Evolutionary conservation across 495 filamentous ascomycete species (phyloP).

Genomic region (Aspergillus campestris): DNA sequence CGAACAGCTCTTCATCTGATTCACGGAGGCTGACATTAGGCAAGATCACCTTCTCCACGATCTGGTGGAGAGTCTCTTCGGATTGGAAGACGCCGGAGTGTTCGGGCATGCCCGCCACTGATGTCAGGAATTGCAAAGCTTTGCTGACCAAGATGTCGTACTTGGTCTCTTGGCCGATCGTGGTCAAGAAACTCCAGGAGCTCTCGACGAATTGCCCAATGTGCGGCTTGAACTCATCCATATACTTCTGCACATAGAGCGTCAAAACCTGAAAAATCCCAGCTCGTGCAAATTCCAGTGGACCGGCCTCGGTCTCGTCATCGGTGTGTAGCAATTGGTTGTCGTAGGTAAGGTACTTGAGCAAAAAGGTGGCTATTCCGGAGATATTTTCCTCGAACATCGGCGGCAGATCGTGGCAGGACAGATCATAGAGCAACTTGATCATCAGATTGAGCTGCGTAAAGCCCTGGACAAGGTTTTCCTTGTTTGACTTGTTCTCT

Average conservation of each 20-base stretch:
- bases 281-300: slow-evolving; percentile 76
- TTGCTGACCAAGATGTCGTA: slow-evolving; percentile 94
- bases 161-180: slow-evolving; percentile 76
- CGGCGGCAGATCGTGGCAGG: slow-evolving; percentile 90
- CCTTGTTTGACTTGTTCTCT: slow-evolving; percentile 64
- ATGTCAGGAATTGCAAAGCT: slow-evolving; percentile 87
- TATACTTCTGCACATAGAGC: slow-evolving; percentile 85
- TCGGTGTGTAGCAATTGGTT: slow-evolving; percentile 71
- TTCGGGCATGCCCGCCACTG: slow-evolving; percentile 63
- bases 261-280: slow-evolving; percentile 85
- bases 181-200: slow-evolving; percentile 85
- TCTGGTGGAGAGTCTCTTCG: slow-evolving; percentile 61
- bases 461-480: slow-evolving; percentile 62
- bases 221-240: slow-evolving; percentile 77
- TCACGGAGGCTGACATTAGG: slow-evolving; percentile 87
- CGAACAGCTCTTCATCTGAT: slow-evolving; percentile 89
- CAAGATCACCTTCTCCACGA: slow-evolving; percentile 90
- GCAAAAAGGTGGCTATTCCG: slow-evolving; percentile 65
- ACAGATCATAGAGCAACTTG: slow-evolving; percentile 90
- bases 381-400: slow-evolving; percentile 80
- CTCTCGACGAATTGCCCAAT: slow-evolving; percentile 75
- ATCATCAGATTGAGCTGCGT: slow-evolving; percentile 76
- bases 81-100: slow-evolving; percentile 84
- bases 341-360: slow-evolving; percentile 89
- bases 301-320: slow-evolving; percentile 79